These are phyloP conservation scores for Amphibolis antarctica DNA, from an alignment of 106 monocot genomes.

Conservation along the genomic window DNA sequence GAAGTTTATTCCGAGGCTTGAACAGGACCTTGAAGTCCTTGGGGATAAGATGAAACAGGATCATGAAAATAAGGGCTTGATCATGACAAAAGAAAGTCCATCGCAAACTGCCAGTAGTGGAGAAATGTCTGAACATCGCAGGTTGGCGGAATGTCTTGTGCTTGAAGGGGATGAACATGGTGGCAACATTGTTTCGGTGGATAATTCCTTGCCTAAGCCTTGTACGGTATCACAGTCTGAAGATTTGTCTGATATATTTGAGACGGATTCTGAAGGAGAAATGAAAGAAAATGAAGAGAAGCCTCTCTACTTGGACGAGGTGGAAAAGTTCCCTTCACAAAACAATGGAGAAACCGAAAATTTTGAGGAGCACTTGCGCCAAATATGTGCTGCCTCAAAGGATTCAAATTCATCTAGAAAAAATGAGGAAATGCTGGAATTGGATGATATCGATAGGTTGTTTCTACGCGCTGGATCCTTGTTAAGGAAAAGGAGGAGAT, in stretches of 20 bases:
- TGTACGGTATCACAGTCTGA: constrained; percentile 50
- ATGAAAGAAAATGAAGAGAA: constrained; percentile 19
- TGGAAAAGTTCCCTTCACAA: constrained; percentile 44
- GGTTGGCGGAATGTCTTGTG: constrained; percentile 14
- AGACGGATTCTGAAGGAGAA: constrained; percentile 63
- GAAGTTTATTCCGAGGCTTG: constrained; percentile 65
- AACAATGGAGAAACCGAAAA: constrained; percentile 29
- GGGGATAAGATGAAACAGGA: constrained; percentile 33
- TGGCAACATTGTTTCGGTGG: constrained; percentile 3
- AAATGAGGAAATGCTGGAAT: constrained; percentile 35
- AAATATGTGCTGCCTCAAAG: constrained; percentile 37
- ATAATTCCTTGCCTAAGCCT: constrained; percentile 22
- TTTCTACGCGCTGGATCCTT: constrained; percentile 70
- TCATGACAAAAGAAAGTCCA: constrained; percentile 6
- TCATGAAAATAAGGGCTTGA: constrained; percentile 6
- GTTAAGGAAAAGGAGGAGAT: constrained; percentile 36
- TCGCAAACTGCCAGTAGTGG: constrained; percentile 4
- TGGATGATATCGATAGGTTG: constrained; percentile 82
- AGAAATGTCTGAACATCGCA: neutral
- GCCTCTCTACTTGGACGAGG: constrained; percentile 59
- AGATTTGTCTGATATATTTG: constrained; percentile 84
- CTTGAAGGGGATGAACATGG: constrained; percentile 5
- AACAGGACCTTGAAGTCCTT: constrained; percentile 64
- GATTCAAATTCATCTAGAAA: constrained; percentile 18
- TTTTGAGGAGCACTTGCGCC: constrained; percentile 47